These are phyloP conservation scores for Phlyctochytrium arcticum DNA, from an alignment of 192 early-diverging fungal species.

Conservation along the genomic window DNA sequence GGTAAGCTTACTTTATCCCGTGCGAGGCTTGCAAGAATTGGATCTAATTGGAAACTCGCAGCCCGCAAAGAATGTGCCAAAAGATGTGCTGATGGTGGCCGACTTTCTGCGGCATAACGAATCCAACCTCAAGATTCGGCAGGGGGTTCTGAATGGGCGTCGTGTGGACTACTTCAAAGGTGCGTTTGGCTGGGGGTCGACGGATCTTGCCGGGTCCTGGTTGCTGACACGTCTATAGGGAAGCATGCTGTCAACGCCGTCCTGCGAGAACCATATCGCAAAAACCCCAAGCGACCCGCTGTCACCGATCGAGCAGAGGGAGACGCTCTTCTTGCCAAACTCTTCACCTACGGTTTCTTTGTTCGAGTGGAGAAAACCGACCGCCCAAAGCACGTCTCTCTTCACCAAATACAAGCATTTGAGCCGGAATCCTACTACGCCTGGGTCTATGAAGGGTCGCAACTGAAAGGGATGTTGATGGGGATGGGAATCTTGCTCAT, in stretches of 20 bases:
- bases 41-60: too few species aligned
- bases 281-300: slow-evolving; percentile 40
- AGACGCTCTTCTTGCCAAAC: slow-evolving; percentile 56
- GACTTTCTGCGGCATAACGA: slow-evolving; percentile 74
- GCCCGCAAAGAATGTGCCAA: slow-evolving; percentile 13
- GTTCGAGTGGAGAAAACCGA: slow-evolving; percentile 64
- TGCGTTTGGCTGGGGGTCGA: slow-evolving; percentile 5
- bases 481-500: slow-evolving; percentile 73
- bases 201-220: background rate
- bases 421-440: slow-evolving; percentile 83
- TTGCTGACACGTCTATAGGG: slow-evolving; percentile 30
- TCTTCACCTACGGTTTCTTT: slow-evolving; percentile 71
- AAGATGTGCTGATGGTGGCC: slow-evolving; percentile 44
- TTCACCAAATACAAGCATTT: slow-evolving; percentile 49
- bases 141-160: slow-evolving; percentile 85
- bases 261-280: slow-evolving; percentile 50
- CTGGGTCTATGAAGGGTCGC: slow-evolving; percentile 92
- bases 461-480: slow-evolving; percentile 69
- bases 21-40: too few species aligned
- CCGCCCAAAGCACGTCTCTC: slow-evolving; percentile 28
- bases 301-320: slow-evolving; percentile 58
- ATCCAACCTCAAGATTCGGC: slow-evolving; percentile 71
- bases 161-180: slow-evolving; percentile 93
- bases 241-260: slow-evolving; percentile 68
- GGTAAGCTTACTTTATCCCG: too few species aligned